Conservation (phyloP, 148 eudicot genomes). For the Rheum nobile region DNA sequence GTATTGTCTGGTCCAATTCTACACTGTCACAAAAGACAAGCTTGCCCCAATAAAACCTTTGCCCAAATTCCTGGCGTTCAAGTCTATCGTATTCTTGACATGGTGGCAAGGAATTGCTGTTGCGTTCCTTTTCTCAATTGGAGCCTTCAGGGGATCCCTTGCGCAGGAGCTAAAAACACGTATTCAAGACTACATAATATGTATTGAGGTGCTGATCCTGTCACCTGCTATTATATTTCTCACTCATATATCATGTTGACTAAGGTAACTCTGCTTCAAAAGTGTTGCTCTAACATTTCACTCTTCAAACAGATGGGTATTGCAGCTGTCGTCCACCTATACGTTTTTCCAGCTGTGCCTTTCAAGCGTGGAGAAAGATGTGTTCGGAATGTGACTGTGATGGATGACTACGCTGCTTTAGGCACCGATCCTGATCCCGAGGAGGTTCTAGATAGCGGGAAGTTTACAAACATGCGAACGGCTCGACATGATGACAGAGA, state of each 20-base stretch:
- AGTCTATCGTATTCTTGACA: constrained; percentile 91
- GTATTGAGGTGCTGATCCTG: constrained; percentile 62
- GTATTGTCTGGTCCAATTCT: constrained; percentile 96
- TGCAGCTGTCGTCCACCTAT: constrained; percentile 91
- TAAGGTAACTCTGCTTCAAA: too few relatives aligned
- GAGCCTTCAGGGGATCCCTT: constrained; percentile 79
- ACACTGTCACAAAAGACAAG: constrained; percentile 77
- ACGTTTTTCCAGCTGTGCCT: constrained; percentile 84
- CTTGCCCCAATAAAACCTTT: constrained; percentile 90
- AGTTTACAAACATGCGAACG: constrained; percentile 34
- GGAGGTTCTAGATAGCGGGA: constrained; percentile 72
- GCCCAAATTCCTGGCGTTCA: constrained; percentile 90
- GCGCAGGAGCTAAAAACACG: constrained; percentile 83
- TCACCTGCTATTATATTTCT: too few relatives aligned
- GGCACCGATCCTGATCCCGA: constrained; percentile 88
- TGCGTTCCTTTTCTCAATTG: constrained; percentile 88
- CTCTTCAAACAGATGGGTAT: constrained; percentile 70
- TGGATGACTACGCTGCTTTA: constrained; percentile 89
- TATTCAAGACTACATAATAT: constrained; percentile 88
- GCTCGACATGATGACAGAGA: constrained; percentile 53
- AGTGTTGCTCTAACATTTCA: not conserved
- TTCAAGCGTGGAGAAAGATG: constrained; percentile 96
- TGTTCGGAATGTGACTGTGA: constrained; percentile 81
- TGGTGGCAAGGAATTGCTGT: constrained; percentile 99
- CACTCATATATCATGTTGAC: too few relatives aligned